Evolutionary conservation across 2,329 filamentous ascomycete species (phyloP), one percentile per base, ranked within the genome.

Genomic region (Emmonsiellopsis sp.): DNA sequence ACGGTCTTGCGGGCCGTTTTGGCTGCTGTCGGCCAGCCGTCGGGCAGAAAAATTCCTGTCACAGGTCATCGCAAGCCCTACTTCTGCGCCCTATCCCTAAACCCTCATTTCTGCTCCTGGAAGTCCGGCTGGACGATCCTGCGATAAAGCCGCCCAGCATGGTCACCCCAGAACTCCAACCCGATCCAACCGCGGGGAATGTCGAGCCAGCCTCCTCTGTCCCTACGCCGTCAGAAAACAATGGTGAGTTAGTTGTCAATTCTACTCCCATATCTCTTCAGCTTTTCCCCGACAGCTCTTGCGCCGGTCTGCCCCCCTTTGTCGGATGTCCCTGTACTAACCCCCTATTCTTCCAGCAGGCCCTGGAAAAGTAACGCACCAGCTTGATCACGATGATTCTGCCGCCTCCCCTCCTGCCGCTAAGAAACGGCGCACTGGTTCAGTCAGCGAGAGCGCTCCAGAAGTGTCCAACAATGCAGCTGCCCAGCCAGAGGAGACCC

Each of bases 71-170:
- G 57, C 56, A 63, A 73, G 69, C 71, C 71, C 71, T 73, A 73
- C 64, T 62, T 61, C 60, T 63, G 68, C 69, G 71, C 71, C 71
- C 71, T 73, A 71, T 61, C 70, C 70, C 70, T 73, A 73, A 73
- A 68, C 71, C 71, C 71, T 73, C 64, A 73, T 73, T 73, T 71
- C 70, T 73, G 61, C 67, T 73, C 69, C 66, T 63, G 71, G 70
- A 71, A 69, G 64, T 63, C 63, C 57, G 31, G 4, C 52, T 43
- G 42, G 52, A 61, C 55, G 50, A 61, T 55, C 56, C 55, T 54
- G 57, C 60, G 58, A 55, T 57, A 53, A 57, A 53, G 55, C 56
- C 57, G 49, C 54, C 61, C 59, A 60, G 49, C 53, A 71, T 71
- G 68, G 64, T 64, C 56, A 64, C 67, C 58, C 61, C 65, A 43